Percentiles rank a stretch among this genome's conserved stretches.
phyloP scores from a whole-genome alignment of 345 rosid genomes.

The Cardamine resedifolia region DNA sequence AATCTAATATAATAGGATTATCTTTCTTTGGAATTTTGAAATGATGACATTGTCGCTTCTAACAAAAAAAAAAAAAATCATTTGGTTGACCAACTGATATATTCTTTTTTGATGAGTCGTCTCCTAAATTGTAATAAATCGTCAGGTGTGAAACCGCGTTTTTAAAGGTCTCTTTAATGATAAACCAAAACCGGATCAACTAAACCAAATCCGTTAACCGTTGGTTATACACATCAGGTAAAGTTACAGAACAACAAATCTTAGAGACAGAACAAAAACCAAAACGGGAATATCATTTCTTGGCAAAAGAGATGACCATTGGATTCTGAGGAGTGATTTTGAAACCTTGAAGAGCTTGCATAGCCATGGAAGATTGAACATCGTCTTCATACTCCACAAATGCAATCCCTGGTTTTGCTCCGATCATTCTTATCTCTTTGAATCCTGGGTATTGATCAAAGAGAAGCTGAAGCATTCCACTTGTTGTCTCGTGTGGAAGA shows the following conservation, averaged over 20 bases:
- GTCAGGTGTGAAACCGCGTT: conserved; percentile 40
- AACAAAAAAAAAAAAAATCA: too few species aligned
- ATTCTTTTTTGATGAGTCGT: conserved; percentile 25
- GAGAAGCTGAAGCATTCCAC: conserved; percentile 77
- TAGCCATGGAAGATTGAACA: conserved; percentile 74
- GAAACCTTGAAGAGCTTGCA: conserved; percentile 92
- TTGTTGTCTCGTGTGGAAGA: conserved; percentile 82
- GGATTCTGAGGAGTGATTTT: conserved; percentile 83
- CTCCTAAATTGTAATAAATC: background rate
- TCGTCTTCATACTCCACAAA: conserved; percentile 92
- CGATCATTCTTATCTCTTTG: conserved; percentile 88
- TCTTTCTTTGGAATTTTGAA: too few species aligned
- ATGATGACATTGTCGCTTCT: too few species aligned
- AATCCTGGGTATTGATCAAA: conserved; percentile 86
- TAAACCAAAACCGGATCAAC: conserved; percentile 21
- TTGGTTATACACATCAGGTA: conserved; percentile 22
- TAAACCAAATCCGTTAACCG: conserved; percentile 17
- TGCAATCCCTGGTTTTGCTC: conserved; percentile 94
- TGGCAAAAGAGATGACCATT: conserved; percentile 85
- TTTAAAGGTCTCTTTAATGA: conserved; percentile 26
- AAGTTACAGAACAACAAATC: background rate
- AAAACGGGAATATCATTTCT: conserved; percentile 56
- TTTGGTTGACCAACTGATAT: conserved; percentile 34
- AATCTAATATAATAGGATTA: too few species aligned
- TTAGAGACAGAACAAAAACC: background rate